Evolutionary conservation across 768 basidiomycete genomes (phyloP).

Genomic region (Cystobasidium onofrii): DNA sequence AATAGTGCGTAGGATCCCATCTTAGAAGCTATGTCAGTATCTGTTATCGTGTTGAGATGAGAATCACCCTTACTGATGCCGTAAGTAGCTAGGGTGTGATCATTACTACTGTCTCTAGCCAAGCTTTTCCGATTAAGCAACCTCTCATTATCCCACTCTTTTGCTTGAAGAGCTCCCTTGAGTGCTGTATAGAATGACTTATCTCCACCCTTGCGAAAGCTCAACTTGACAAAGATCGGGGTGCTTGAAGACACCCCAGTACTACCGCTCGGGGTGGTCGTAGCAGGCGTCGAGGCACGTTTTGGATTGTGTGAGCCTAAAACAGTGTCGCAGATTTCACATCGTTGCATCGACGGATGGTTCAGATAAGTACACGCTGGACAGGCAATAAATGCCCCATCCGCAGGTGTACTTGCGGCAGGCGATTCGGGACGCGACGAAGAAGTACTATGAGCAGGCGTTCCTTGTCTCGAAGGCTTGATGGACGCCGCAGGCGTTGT

Average conservation of each 20-base stretch:
- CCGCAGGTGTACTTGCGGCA: slow-evolving; percentile 37
- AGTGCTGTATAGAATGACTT: slow-evolving; percentile 69
- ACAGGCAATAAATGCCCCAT: slow-evolving; percentile 55
- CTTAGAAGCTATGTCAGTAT: slow-evolving; percentile 50
- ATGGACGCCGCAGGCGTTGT: not conserved
- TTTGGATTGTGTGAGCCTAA: slow-evolving; percentile 55
- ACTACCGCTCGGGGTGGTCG: not conserved
- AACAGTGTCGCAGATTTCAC: slow-evolving; percentile 77
- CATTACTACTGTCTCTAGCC: not conserved
- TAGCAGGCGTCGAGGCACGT: slow-evolving; percentile 54
- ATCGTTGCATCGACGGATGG: slow-evolving; percentile 60
- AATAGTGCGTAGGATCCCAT: slow-evolving; percentile 71
- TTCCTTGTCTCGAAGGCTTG: not conserved
- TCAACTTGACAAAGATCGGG: slow-evolving; percentile 61
- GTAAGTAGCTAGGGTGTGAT: not conserved
- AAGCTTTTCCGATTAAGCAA: not conserved
- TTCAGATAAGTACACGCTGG: slow-evolving; percentile 89
- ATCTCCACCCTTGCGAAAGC: slow-evolving; percentile 86
- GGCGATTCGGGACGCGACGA: slow-evolving; percentile 28
- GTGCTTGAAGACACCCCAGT: slow-evolving; percentile 44
- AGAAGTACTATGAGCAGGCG: not conserved
- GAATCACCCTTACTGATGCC: not conserved
- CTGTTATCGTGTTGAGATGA: not conserved
- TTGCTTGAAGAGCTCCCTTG: slow-evolving; percentile 61
- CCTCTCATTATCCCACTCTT: slow-evolving; percentile 56